Conservation (phyloP, 805 yeast genomes). For the Pichia insulana region DNA sequence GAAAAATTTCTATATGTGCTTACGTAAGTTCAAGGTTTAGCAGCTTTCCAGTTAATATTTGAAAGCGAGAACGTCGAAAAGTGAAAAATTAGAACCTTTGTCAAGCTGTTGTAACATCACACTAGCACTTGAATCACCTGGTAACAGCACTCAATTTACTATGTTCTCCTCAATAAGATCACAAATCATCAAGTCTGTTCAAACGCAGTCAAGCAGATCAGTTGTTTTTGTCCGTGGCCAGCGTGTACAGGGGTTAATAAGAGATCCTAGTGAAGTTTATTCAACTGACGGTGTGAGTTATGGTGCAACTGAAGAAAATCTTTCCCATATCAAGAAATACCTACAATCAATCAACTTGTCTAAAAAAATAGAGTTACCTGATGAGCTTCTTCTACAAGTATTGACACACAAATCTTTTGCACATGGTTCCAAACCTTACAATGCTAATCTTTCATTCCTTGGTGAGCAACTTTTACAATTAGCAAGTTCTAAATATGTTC, state of each 20-base stretch:
- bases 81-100: background rate
- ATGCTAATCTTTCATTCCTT: slow-evolving; percentile 70
- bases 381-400: slow-evolving; percentile 64
- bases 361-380: slow-evolving; percentile 41
- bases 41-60: too few species aligned
- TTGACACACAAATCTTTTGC: slow-evolving; percentile 93
- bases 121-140: too few species aligned
- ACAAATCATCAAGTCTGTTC: background rate
- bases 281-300: slow-evolving; percentile 46
- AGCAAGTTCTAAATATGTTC: slow-evolving; percentile 36
- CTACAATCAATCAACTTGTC: slow-evolving; percentile 22
- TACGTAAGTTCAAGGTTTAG: too few species aligned
- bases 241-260: slow-evolving; percentile 62
- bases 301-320: slow-evolving; percentile 41
- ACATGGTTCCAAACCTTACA: slow-evolving; percentile 82
- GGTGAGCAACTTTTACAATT: slow-evolving; percentile 58
- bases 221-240: slow-evolving; percentile 39
- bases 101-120: background rate
- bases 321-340: slow-evolving; percentile 40
- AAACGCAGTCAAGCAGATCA: slow-evolving; percentile 10
- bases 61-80: background rate
- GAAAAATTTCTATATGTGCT: background rate
- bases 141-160: background rate
- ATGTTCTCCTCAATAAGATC: background rate
- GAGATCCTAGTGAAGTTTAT: slow-evolving; percentile 56